phyloP scores from a whole-genome alignment of 73 alveolate species.

The Paramecium sonneborni region DNA sequence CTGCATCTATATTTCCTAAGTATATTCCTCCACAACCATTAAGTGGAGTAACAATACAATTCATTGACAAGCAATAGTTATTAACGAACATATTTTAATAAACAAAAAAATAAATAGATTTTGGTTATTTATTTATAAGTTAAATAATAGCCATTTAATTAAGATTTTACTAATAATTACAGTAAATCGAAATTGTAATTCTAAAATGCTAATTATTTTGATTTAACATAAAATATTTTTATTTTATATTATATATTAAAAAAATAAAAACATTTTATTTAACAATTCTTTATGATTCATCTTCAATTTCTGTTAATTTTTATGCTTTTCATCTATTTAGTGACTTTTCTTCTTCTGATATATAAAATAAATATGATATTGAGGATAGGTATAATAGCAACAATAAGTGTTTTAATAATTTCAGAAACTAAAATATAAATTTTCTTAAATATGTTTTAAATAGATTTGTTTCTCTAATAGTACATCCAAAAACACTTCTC shows the following conservation, averaged over 20 bases:
- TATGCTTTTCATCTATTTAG: no score
- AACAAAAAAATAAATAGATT: not conserved
- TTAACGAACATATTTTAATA: slow-evolving; percentile 47
- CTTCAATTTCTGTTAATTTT: no score
- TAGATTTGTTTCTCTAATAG: slow-evolving; percentile 85
- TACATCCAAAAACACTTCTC: slow-evolving; percentile 82
- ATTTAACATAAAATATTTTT: no score
- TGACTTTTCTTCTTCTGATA: not conserved
- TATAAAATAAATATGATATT: not conserved
- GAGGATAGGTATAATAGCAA: not conserved
- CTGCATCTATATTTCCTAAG: slow-evolving; percentile 37
- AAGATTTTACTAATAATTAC: no score
- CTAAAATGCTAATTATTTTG: no score
- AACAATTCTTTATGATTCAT: no score
- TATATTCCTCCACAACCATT: slow-evolving; percentile 44
- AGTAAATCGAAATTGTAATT: no score
- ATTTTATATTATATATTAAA: no score
- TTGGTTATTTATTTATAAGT: not conserved
- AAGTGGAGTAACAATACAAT: slow-evolving; percentile 30
- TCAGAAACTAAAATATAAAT: not conserved
- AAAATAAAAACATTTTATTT: no score
- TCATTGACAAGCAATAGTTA: slow-evolving; percentile 32
- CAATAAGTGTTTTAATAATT: not conserved
- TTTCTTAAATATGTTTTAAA: slow-evolving; percentile 75
- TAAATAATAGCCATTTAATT: not conserved